Evolutionary conservation across 306 rosid species (phyloP).

Genomic region (Cajanus cajan): DNA sequence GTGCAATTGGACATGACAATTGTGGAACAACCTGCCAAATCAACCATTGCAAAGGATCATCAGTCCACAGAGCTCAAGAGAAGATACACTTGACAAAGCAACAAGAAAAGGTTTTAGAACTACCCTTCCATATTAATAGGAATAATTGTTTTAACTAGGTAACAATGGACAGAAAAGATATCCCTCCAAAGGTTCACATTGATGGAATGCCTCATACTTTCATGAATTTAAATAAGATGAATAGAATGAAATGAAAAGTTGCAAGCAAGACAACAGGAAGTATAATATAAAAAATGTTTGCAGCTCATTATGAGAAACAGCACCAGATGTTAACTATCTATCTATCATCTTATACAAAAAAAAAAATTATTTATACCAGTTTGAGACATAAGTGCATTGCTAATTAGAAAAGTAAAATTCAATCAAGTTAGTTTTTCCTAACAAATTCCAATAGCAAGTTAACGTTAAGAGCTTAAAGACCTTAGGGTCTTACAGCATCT

Average conservation of each 20-base stretch:
- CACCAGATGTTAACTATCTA: neutral
- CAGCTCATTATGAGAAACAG: neutral
- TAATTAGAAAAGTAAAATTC: neutral
- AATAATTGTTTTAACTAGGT: neutral
- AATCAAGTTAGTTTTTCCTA: neutral
- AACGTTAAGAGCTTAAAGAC: neutral
- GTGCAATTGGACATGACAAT: slow-evolving; percentile 78
- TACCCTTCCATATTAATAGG: neutral
- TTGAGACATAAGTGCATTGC: neutral
- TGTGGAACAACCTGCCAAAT: slow-evolving; percentile 77
- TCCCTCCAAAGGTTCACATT: slow-evolving; percentile 4
- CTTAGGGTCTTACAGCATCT: neutral
- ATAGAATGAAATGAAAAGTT: slow-evolving; percentile 1
- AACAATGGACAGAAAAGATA: slow-evolving; percentile 13
- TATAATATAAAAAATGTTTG: neutral
- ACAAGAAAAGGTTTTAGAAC: slow-evolving; percentile 10
- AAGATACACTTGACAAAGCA: neutral
- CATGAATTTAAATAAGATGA: neutral
- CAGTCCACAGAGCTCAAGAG: neutral
- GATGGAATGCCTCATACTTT: slow-evolving; percentile 2
- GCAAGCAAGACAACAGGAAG: neutral
- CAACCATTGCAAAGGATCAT: slow-evolving; percentile 22
- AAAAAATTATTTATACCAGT: neutral
- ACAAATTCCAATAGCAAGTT: neutral
- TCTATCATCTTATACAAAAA: neutral